phyloP scores from a whole-genome alignment of 805 yeast genomes.

The Yueomyces sinensis region DNA sequence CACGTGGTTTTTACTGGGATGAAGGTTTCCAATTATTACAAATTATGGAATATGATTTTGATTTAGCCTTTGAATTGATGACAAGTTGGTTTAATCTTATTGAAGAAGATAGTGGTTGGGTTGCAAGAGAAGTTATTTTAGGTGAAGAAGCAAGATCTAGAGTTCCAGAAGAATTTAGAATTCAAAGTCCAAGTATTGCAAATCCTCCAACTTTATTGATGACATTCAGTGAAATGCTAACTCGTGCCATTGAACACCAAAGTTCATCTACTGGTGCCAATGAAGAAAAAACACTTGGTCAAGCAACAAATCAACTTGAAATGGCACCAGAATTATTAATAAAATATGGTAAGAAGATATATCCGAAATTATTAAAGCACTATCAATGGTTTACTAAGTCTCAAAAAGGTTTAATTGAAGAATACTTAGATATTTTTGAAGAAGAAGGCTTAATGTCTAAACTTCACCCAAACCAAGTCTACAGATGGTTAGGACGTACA shows the following conservation, averaged over 20 bases:
- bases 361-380: constrained; percentile 65
- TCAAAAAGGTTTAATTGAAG: constrained; percentile 62
- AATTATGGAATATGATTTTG: constrained; percentile 69
- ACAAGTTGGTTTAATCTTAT: constrained; percentile 79
- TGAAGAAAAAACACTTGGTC: constrained; percentile 4
- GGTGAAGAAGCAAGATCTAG: constrained; percentile 83
- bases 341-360: constrained; percentile 48
- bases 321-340: constrained; percentile 45
- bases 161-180: constrained; percentile 74
- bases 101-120: constrained; percentile 83
- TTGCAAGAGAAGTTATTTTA: constrained; percentile 87
- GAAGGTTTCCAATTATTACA: constrained; percentile 93
- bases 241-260: constrained; percentile 25
- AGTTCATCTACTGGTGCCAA: constrained; percentile 3
- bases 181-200: constrained; percentile 80
- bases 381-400: constrained; percentile 76
- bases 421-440: constrained; percentile 36
- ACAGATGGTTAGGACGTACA: constrained; percentile 91
- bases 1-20: constrained; percentile 97
- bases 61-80: constrained; percentile 63
- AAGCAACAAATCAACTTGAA: constrained; percentile 40
- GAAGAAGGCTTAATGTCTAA: constrained; percentile 22
- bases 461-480: constrained; percentile 46
- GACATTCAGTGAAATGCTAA: constrained; percentile 45
- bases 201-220: constrained; percentile 92